Conservation (phyloP, 345 rosid genomes). For the Euclidium syriacum region DNA sequence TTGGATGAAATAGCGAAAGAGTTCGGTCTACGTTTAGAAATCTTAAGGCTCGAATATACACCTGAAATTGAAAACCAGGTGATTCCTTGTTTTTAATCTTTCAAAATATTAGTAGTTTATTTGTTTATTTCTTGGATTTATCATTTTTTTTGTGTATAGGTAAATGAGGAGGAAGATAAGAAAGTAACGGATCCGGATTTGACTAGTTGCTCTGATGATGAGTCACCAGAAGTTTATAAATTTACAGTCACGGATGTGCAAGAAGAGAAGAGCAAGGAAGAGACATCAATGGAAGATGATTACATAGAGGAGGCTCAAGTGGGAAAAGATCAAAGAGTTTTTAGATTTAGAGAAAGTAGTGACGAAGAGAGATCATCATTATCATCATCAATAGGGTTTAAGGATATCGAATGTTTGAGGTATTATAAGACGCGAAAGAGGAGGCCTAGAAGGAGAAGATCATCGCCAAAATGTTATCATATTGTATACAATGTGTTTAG, state of each 20-base stretch:
- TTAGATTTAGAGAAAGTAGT: slow-evolving; percentile 25
- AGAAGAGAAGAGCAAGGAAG: slow-evolving; percentile 17
- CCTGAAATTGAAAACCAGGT: slow-evolving; percentile 30
- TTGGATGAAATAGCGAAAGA: slow-evolving; percentile 53
- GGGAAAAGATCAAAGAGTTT: slow-evolving; percentile 19
- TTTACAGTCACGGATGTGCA: slow-evolving; percentile 12
- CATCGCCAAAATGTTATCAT: slow-evolving; percentile 20
- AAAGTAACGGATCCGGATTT: background rate
- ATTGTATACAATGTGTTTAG: slow-evolving; percentile 25
- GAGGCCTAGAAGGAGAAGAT: slow-evolving; percentile 3
- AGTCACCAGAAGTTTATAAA: slow-evolving; percentile 7
- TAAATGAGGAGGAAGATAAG: slow-evolving; percentile 24
- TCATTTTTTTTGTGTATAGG: slow-evolving; percentile 10
- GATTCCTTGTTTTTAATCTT: background rate
- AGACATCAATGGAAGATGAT: slow-evolving; percentile 12
- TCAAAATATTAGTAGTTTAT: background rate
- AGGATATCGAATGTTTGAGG: slow-evolving; percentile 7
- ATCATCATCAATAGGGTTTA: slow-evolving; percentile 1
- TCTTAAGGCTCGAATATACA: slow-evolving; percentile 51
- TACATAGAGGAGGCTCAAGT: slow-evolving; percentile 20
- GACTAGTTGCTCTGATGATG: background rate
- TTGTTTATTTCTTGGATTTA: background rate
- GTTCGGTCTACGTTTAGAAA: slow-evolving; percentile 31
- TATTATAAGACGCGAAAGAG: slow-evolving; percentile 6
- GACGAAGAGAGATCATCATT: slow-evolving; percentile 19